Percentiles rank a stretch among this genome's conserved stretches.
These are phyloP conservation scores for Kalmusia sp. DNA, from an alignment of 2,329 filamentous ascomycete species.

Conservation along the genomic window DNA sequence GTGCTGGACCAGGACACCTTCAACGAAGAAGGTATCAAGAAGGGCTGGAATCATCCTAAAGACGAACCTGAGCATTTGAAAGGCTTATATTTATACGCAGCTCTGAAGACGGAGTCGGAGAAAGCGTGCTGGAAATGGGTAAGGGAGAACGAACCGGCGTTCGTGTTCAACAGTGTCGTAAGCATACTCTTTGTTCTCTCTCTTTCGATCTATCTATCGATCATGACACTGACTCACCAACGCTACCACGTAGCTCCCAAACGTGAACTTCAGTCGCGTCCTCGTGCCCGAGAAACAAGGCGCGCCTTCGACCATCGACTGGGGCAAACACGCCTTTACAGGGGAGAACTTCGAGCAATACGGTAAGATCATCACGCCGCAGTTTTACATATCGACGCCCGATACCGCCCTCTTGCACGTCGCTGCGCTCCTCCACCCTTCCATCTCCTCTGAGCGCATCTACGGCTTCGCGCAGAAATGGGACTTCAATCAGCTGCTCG, in stretches of 20 bases:
- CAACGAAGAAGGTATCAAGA: constrained; percentile 45
- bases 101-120: constrained; percentile 57
- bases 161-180: constrained; percentile 52
- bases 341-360: constrained; percentile 51
- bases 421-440: constrained; percentile 56
- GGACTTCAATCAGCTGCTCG: constrained; percentile 55
- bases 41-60: constrained; percentile 39
- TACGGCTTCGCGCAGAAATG: constrained; percentile 60
- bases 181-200: constrained; percentile 2
- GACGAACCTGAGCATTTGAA: constrained; percentile 24
- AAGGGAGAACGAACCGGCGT: constrained; percentile 51
- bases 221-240: not conserved
- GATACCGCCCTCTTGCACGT: constrained; percentile 59
- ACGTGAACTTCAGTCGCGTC: constrained; percentile 45
- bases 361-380: constrained; percentile 49
- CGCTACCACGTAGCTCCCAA: constrained; percentile 32
- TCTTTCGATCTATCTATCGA: too few relatives aligned
- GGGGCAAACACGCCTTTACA: constrained; percentile 29
- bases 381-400: constrained; percentile 31
- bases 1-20: constrained; percentile 43
- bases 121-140: constrained; percentile 56
- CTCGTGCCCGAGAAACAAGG: constrained; percentile 45
- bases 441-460: constrained; percentile 58
- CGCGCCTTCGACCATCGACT: constrained; percentile 35
- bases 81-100: constrained; percentile 49